Base-by-base conservation (phyloP, 2,329 filamentous ascomycete genomes). In the Alternaria viburni region DNA sequence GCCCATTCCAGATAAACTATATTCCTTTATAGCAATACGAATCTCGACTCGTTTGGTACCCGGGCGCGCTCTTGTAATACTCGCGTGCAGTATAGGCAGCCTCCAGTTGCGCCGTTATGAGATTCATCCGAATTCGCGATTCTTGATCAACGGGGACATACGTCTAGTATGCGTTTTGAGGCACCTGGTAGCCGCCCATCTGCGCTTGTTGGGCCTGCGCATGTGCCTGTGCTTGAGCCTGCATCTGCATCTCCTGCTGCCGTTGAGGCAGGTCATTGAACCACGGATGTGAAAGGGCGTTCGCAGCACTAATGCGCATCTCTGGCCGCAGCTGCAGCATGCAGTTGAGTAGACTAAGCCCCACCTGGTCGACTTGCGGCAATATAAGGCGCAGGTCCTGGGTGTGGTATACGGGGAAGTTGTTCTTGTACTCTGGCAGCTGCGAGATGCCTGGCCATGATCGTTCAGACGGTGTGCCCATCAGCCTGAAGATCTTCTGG, bases 371-470 rank as follows among this genome's bases (percentile, higher is more conserved):
- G 73, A 99, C 93, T 76, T 97, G 93, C 0, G 93, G 94, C 23
- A 99, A 85, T 68, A 98, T 96, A 62, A 90, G 87, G 19, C 92
- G 87, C 58, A 98, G 85, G 72, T 97, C 93, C 78, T 97, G 94
- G 1, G 96, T 97, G 13, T 93, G 92, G 79, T 96, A 98, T 78
- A 97, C 92, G 69, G 96, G 93, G 82, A 97, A 97, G 64, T 91
- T 97, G 51, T 90, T 88, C 85, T 98, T 97, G 86, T 98, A 99
- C 81, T 99, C 96, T n/a, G 95, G 93, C 74, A 97, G 94, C 76
- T 95, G 91, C 19, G 91, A 93, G 77, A 99, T 97, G 45, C 94
- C 94, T 0, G 95, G 95, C 96, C 96, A 99, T 5, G 92, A 93
- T 47, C 93, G 90, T 81, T 99, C 96, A 0, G 93, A 97, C 0